These are phyloP conservation scores for Paramecium octaurelia DNA, from an alignment of 73 alveolate species.

Conservation along the genomic window DNA sequence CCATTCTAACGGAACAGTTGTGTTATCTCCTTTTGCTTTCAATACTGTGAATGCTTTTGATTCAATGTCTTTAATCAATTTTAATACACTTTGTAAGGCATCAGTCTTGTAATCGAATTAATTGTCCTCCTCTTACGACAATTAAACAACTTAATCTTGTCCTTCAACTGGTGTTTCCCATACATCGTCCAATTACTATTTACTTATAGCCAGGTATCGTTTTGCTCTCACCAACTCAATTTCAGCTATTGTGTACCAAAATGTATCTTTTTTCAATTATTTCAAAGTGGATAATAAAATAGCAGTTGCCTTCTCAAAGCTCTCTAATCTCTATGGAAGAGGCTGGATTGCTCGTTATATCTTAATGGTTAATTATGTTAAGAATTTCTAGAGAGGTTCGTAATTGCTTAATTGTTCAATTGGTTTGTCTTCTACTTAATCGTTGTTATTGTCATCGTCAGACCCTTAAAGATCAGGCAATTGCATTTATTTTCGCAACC, in stretches of 20 bases:
- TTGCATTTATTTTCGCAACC: neutral
- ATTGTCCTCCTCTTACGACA: neutral
- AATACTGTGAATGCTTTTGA: neutral
- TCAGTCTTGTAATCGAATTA: slow-evolving; percentile 10
- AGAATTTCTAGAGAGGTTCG: neutral
- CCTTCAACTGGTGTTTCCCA: neutral
- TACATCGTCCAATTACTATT: neutral
- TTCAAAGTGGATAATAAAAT: neutral
- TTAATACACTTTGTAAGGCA: neutral
- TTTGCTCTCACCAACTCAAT: slow-evolving; percentile 58
- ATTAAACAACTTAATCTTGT: neutral
- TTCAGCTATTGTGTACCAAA: slow-evolving; percentile 52
- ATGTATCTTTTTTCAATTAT: slow-evolving; percentile 51
- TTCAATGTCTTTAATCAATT: neutral
- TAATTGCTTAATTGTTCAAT: neutral
- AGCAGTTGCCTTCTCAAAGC: slow-evolving; percentile 51
- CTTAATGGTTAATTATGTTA: neutral
- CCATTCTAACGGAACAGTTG: slow-evolving; percentile 27
- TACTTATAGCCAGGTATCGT: slow-evolving; percentile 17
- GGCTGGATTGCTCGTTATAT: slow-evolving; percentile 52
- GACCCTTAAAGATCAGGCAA: slow-evolving; percentile 44
- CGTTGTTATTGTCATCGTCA: slow-evolving; percentile 7
- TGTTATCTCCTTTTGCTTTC: neutral
- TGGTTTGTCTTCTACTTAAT: neutral
- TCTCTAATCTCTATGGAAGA: slow-evolving; percentile 46